Evolutionary conservation across 192 early-diverging fungal species (phyloP).

Genomic region (Linnemannia schmuckeri): DNA sequence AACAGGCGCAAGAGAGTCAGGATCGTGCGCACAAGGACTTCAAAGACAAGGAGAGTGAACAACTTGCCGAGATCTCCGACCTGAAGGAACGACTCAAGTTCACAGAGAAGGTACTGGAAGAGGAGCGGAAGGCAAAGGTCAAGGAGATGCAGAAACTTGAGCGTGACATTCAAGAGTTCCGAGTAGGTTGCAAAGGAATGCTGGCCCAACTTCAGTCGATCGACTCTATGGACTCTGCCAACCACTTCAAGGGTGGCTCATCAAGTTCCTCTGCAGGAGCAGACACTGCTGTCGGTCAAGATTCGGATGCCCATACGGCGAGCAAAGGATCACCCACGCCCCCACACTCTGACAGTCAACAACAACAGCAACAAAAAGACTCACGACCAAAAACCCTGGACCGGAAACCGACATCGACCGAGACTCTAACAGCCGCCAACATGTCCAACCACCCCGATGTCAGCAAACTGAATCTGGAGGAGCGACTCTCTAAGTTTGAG

Average conservation of each 20-base stretch:
- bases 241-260: slow-evolving; percentile 12
- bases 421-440: slow-evolving; percentile 23
- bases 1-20: slow-evolving; percentile 1
- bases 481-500: slow-evolving; percentile 27
- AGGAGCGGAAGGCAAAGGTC: slow-evolving; percentile 23
- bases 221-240: background rate
- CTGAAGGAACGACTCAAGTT: slow-evolving; percentile 14
- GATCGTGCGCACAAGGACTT: background rate
- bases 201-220: slow-evolving; percentile 5
- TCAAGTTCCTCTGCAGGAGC: slow-evolving; percentile 23
- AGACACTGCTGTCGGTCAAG: slow-evolving; percentile 18
- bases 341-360: background rate
- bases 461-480: slow-evolving; percentile 13
- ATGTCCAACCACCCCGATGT: background rate
- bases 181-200: slow-evolving; percentile 19
- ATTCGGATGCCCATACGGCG: background rate
- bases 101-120: slow-evolving; percentile 9
- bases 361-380: background rate
- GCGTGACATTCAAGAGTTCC: slow-evolving; percentile 17
- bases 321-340: slow-evolving; percentile 8
- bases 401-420: slow-evolving; percentile 24
- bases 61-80: slow-evolving; percentile 9
- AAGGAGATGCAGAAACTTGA: slow-evolving; percentile 31
- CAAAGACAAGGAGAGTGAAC: slow-evolving; percentile 25
- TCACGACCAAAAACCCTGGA: slow-evolving; percentile 6